Conservation (phyloP, 768 basidiomycete genomes). For the Leccinum sublutescens region DNA sequence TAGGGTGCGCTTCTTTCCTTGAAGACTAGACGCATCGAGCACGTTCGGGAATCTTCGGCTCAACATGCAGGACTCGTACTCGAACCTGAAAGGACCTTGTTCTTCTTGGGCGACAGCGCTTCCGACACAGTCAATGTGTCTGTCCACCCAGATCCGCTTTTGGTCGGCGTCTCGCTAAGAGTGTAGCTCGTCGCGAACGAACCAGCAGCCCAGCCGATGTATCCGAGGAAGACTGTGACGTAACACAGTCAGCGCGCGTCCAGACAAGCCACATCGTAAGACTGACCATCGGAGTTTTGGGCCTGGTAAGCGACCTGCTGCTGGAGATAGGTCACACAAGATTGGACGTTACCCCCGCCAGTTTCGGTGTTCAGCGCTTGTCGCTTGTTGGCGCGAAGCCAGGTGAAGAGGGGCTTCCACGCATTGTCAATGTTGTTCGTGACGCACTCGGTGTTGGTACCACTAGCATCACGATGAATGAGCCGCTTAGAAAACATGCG, state of each 20-base stretch:
- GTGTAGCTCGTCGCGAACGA: slow-evolving; percentile 42
- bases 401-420: slow-evolving; percentile 46
- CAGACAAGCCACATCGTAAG: not conserved
- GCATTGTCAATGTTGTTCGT: slow-evolving; percentile 52
- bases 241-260: not conserved
- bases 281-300: slow-evolving; percentile 47
- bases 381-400: slow-evolving; percentile 48
- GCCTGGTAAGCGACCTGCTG: slow-evolving; percentile 47
- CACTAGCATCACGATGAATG: slow-evolving; percentile 21
- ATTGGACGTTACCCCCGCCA: slow-evolving; percentile 52
- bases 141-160: slow-evolving; percentile 32
- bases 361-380: slow-evolving; percentile 62
- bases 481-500: not conserved
- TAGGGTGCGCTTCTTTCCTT: not conserved
- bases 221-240: slow-evolving; percentile 47
- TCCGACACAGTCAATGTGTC: slow-evolving; percentile 40
- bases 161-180: slow-evolving; percentile 34
- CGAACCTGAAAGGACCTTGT: slow-evolving; percentile 6
- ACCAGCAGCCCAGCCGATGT: slow-evolving; percentile 61
- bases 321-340: slow-evolving; percentile 45
- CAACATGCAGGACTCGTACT: not conserved
- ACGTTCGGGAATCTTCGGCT: not conserved
- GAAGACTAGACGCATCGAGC: not conserved
- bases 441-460: slow-evolving; percentile 44
- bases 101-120: slow-evolving; percentile 18